Conservation (phyloP, 257 asterid species). For the Capsicum baccatum region DNA sequence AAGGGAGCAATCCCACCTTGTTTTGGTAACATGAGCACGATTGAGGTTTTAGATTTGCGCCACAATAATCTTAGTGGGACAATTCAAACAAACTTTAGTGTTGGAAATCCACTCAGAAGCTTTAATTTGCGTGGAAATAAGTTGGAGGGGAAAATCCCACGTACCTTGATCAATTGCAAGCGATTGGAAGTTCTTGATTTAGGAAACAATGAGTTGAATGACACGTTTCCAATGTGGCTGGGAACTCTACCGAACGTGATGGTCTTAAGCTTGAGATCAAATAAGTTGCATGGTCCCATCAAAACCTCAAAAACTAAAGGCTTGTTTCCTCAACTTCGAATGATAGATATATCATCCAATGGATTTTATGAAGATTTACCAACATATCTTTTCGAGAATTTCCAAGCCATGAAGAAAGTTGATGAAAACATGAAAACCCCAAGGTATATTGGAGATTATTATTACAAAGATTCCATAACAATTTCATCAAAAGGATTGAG, state of each 20-base stretch:
- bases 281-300: conserved; percentile 17
- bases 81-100: neutral
- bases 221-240: conserved; percentile 29
- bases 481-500: neutral
- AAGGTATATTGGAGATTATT: neutral
- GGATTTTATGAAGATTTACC: conserved; percentile 9
- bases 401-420: neutral
- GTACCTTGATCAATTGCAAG: conserved; percentile 21
- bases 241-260: conserved; percentile 22
- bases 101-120: neutral
- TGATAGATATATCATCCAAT: conserved; percentile 27
- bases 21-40: neutral
- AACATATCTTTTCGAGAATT: neutral
- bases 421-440: neutral
- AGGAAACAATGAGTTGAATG: conserved; percentile 13
- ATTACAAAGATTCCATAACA: neutral
- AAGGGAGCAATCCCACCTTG: neutral
- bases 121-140: conserved; percentile 27
- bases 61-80: conserved; percentile 2
- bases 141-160: conserved; percentile 13
- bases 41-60: neutral
- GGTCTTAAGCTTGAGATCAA: neutral
- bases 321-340: conserved; percentile 4
- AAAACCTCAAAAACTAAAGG: neutral
- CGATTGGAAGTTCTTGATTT: conserved; percentile 11